Conservation (phyloP, 139 green algal species). For the Yamagishiella unicocca region DNA sequence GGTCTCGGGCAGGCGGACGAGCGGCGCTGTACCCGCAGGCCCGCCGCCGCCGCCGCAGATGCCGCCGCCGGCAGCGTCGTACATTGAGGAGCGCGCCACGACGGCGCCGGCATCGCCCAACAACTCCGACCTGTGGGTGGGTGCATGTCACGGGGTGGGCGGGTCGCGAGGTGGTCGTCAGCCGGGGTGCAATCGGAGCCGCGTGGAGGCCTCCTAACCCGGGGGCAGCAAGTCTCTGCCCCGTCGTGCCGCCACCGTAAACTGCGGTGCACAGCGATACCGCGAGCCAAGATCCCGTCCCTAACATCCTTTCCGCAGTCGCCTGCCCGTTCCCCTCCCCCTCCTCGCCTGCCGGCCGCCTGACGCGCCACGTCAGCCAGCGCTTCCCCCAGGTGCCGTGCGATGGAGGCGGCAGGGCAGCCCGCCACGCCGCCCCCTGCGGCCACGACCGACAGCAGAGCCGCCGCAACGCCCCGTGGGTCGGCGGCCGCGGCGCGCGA, state of each 20-base stretch:
- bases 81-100: background rate
- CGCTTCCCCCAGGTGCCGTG: background rate
- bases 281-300: no score
- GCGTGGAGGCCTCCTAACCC: no score
- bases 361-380: background rate
- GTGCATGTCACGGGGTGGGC: background rate
- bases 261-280: no score
- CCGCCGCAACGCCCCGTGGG: background rate
- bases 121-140: constrained; percentile 2
- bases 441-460: constrained; percentile 36
- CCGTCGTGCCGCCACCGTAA: no score
- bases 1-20: no score
- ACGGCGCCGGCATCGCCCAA: background rate
- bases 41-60: background rate
- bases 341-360: constrained; percentile 3
- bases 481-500: background rate
- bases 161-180: background rate
- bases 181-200: background rate
- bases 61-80: background rate
- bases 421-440: constrained; percentile 11
- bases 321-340: background rate
- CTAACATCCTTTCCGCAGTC: no score
- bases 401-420: background rate
- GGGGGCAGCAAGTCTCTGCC: no score
- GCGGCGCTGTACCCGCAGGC: background rate